These are phyloP conservation scores for Stygiomarasmius scandens DNA, from an alignment of 1,284 basidiomycete genomes.

Conservation along the genomic window DNA sequence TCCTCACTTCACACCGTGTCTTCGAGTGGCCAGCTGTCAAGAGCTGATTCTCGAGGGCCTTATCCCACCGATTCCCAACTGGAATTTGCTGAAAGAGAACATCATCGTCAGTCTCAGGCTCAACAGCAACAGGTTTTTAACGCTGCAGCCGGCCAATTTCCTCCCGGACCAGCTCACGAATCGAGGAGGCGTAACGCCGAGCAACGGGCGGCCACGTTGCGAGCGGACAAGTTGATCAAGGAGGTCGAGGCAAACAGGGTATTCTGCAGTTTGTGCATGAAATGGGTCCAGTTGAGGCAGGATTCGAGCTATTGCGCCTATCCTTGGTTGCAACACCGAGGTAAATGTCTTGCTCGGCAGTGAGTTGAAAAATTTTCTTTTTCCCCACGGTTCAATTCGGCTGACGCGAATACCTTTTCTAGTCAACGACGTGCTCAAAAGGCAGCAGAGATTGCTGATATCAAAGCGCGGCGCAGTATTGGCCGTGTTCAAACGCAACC, in stretches of 20 bases:
- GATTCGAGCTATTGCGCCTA: conserved; percentile 75
- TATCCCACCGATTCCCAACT: neutral
- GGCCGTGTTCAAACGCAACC: neutral
- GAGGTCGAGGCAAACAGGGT: conserved; percentile 75
- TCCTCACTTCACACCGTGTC: neutral
- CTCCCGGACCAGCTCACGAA: conserved; percentile 55
- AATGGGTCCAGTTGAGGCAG: conserved; percentile 78
- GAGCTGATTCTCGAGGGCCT: neutral
- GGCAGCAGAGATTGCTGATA: conserved; percentile 39
- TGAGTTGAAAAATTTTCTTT: conserved; percentile 39
- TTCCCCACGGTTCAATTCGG: conserved; percentile 7
- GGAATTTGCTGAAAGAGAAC: neutral
- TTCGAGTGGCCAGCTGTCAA: neutral
- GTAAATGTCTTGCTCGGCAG: conserved; percentile 69
- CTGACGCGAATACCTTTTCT: conserved; percentile 16
- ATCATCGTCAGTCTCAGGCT: neutral
- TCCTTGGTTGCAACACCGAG: conserved; percentile 76
- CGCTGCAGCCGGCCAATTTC: conserved; percentile 27
- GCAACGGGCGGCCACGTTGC: conserved; percentile 68
- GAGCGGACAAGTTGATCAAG: conserved; percentile 61
- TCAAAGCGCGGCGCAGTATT: conserved; percentile 25
- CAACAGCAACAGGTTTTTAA: conserved; percentile 3
- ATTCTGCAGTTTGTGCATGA: conserved; percentile 71
- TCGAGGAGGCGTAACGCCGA: conserved; percentile 72
- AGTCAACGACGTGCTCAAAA: conserved; percentile 57